phyloP scores from a whole-genome alignment of 1,139 yeast genomes.

The Sugiyamaella novakii region DNA sequence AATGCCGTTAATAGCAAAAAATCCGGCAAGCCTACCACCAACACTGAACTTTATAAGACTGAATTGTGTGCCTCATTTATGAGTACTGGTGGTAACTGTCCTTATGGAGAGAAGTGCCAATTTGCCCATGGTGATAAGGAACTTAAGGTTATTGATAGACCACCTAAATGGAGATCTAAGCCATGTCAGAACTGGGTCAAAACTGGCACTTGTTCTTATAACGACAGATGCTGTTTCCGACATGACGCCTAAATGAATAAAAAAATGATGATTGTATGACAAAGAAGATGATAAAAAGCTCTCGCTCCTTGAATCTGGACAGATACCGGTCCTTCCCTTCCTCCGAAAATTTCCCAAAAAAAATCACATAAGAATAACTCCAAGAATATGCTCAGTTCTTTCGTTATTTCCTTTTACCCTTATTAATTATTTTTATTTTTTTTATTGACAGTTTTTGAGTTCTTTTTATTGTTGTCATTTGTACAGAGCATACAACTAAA shows the following conservation, averaged over 20 bases:
- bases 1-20: constrained; percentile 28
- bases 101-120: constrained; percentile 89
- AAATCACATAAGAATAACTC: too few species aligned
- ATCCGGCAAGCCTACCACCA: constrained; percentile 47
- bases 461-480: constrained; percentile 8
- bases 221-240: constrained; percentile 88
- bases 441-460: constrained; percentile 6
- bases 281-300: not conserved
- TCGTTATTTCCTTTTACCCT: not conserved
- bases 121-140: constrained; percentile 90
- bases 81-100: constrained; percentile 70
- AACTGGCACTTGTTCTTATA: constrained; percentile 82
- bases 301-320: too few species aligned
- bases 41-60: constrained; percentile 81
- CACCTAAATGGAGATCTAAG: constrained; percentile 88
- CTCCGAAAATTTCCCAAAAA: too few species aligned
- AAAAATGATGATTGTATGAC: constrained; percentile 2
- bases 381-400: too few species aligned
- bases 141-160: constrained; percentile 69
- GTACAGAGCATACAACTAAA: constrained; percentile 16
- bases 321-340: not conserved
- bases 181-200: constrained; percentile 89
- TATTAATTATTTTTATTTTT: not conserved
- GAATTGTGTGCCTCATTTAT: constrained; percentile 83
- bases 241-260: constrained; percentile 46